Evolutionary conservation across 2,329 filamentous ascomycete genomes (phyloP), one percentile per base, ranked within the genome.

Genomic region (Fusarium protoensiforme): DNA sequence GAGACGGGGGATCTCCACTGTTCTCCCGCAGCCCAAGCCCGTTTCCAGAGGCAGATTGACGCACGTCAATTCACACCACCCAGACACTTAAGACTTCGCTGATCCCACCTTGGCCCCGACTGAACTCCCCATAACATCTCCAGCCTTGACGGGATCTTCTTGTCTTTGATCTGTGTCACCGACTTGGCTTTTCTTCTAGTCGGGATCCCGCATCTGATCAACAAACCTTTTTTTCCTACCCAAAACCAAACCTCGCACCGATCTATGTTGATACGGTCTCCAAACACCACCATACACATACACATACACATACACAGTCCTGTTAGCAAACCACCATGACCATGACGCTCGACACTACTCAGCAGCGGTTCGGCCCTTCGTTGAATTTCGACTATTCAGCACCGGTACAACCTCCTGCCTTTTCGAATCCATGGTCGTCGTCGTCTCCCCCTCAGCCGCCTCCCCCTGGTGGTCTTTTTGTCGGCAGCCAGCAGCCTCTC

Each of bases 301-400:
- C 69, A 74, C 67, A n/a, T 35, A 66, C 67, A 63, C 68, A 43
- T 36, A 69, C 69, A 74, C 67, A 64, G 68, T 65, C 69, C 54
- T 64, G 60, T 65, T 63, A 48, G 64, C 54, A 68, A 68, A 64
- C 76, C 85, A 91, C 84, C 83, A 98, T 98, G 95, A 96, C 94
- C 86, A 97, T 98, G 94, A 94, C 95, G 84, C 91, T 98, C 87
- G 94, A 98, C 86, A 91, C 91, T 80, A 93, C 95, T 83, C 94
- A 96, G 85, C 94, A 91, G 86, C 90, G 91, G 83, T 94, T 93
- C 85, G 93, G 89, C 80, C 90, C 88, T 80, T 84, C 89, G 81
- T 84, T 97, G 86, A 91, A 90, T 83, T 96, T 96, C 87, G 94
- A 96, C 82, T 94, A 94, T 84, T 84, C 86, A 68, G 82, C 84